These are phyloP conservation scores for Lactifluus rugatus DNA, from an alignment of 768 basidiomycete species.

Conservation along the genomic window DNA sequence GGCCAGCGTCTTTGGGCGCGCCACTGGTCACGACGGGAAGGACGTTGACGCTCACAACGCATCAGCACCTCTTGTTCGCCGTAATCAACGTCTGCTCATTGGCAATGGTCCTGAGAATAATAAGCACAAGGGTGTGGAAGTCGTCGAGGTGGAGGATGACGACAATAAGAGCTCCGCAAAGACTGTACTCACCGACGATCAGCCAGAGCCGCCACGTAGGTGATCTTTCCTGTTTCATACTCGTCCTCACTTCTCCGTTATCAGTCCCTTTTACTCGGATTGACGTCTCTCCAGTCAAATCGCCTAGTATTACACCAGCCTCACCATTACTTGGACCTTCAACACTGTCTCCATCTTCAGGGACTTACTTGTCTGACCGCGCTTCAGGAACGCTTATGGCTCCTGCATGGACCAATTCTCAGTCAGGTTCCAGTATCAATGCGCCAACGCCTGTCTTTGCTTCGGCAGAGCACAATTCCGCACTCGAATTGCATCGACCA, in stretches of 20 bases:
- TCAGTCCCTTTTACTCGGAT: slow-evolving; percentile 16
- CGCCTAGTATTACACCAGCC: neutral
- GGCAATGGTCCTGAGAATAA: slow-evolving; percentile 35
- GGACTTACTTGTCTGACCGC: slow-evolving; percentile 3
- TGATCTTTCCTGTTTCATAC: neutral
- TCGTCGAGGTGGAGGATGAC: slow-evolving; percentile 34
- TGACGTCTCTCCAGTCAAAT: slow-evolving; percentile 11
- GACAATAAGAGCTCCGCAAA: slow-evolving; percentile 26
- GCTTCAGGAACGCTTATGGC: neutral
- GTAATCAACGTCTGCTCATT: slow-evolving; percentile 58
- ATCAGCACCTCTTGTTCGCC: slow-evolving; percentile 35
- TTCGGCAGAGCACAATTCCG: slow-evolving; percentile 4
- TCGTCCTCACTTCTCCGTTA: neutral
- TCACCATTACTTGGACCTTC: slow-evolving; percentile 1
- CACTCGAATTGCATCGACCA: slow-evolving; percentile 17
- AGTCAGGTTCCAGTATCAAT: neutral
- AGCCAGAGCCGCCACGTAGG: neutral
- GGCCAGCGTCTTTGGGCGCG: slow-evolving; percentile 77
- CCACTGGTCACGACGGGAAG: slow-evolving; percentile 29
- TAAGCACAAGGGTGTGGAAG: slow-evolving; percentile 30
- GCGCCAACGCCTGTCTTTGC: neutral
- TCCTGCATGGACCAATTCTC: neutral
- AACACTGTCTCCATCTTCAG: neutral
- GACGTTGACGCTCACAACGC: slow-evolving; percentile 27
- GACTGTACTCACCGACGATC: slow-evolving; percentile 6